Percentiles rank a stretch among this genome's conserved stretches.
Conservation (phyloP, 495 filamentous ascomycete species). For the Penicillium dipodomyicola region DNA sequence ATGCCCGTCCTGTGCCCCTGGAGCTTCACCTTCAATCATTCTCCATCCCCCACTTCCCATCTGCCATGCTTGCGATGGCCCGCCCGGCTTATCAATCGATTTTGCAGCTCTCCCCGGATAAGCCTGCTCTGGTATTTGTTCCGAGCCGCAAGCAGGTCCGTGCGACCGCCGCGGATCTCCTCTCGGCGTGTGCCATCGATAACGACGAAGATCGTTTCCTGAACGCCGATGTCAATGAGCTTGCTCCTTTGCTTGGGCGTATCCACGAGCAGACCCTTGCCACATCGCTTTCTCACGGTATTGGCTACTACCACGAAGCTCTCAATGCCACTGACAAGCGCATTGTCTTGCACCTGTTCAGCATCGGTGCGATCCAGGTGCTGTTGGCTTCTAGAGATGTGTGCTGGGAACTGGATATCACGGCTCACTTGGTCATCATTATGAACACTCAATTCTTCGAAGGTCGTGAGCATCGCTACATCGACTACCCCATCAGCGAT, state of each 20-base stretch:
- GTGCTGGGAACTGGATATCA: constrained; percentile 91
- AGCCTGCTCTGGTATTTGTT: constrained; percentile 87
- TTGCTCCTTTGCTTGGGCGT: constrained; percentile 74
- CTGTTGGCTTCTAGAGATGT: constrained; percentile 91
- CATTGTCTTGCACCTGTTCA: constrained; percentile 89
- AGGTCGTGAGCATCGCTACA: constrained; percentile 93
- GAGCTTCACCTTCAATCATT: constrained; percentile 96
- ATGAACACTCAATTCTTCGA: constrained; percentile 99
- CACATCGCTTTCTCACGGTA: constrained; percentile 90
- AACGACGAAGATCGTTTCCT: constrained; percentile 94
- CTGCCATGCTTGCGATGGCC: constrained; percentile 96
- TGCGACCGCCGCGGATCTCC: constrained; percentile 82
- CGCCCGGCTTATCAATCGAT: constrained; percentile 87
- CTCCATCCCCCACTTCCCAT: constrained; percentile 94
- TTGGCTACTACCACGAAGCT: constrained; percentile 97
- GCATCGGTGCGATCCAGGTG: constrained; percentile 88
- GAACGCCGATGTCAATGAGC: constrained; percentile 72
- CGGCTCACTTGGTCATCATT: constrained; percentile 85
- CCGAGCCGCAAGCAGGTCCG: constrained; percentile 90
- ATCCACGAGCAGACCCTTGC: constrained; percentile 84
- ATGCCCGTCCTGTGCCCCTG: constrained; percentile 79
- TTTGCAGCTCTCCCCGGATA: constrained; percentile 77
- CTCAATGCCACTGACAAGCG: constrained; percentile 83
- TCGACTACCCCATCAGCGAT: constrained; percentile 94
- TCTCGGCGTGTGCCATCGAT: constrained; percentile 79